A percentile compares a stretch with the other conserved stretches of the same genome.
Evolutionary conservation across 73 alveolate species (phyloP).

Genomic region (Stentor coeruleus): DNA sequence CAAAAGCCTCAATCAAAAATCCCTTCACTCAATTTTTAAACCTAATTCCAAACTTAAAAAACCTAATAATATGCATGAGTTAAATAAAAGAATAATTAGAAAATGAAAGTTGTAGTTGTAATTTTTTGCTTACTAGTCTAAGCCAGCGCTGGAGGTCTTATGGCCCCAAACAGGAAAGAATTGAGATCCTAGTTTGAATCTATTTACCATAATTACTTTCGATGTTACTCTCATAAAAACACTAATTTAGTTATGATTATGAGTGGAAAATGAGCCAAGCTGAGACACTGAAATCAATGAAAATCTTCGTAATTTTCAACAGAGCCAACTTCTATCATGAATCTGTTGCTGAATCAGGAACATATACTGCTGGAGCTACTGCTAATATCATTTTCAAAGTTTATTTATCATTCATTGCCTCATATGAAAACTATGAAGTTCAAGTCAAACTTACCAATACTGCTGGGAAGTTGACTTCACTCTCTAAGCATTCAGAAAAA

Average conservation of each 20-base stretch:
- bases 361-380: neutral
- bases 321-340: neutral
- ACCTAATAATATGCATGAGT: too few species aligned
- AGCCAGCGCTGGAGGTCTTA: neutral
- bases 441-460: neutral
- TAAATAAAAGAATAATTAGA: too few species aligned
- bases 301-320: neutral
- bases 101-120: neutral
- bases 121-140: neutral
- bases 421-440: neutral
- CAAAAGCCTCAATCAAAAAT: too few species aligned
- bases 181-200: neutral
- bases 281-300: neutral
- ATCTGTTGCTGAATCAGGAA: neutral
- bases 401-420: neutral
- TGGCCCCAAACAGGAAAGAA: neutral
- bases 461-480: conserved; percentile 3
- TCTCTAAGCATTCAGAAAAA: too few species aligned
- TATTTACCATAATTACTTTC: neutral
- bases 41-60: too few species aligned
- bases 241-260: neutral
- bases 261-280: neutral
- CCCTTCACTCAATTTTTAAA: too few species aligned
- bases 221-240: neutral
- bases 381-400: neutral